Conservation (phyloP, 2,329 filamentous ascomycete genomes). For the Claviceps fusiformis region DNA sequence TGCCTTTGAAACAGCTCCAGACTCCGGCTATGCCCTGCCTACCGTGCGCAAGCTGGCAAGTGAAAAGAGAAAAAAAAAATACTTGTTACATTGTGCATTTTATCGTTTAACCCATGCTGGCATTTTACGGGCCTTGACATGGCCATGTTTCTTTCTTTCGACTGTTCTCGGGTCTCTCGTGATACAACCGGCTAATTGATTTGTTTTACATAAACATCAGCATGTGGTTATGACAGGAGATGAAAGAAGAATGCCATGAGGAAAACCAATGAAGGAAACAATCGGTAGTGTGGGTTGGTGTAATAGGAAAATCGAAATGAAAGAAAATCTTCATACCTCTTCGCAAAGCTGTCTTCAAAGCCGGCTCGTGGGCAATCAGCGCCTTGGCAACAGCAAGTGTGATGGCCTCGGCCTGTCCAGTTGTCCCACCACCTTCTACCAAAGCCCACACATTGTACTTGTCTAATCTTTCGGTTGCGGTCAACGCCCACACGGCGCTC, state of each 20-base stretch:
- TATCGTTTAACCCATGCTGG: slow-evolving; percentile 91
- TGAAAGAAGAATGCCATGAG: background rate
- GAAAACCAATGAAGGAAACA: background rate
- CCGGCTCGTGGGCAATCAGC: slow-evolving; percentile 80
- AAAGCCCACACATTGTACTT: slow-evolving; percentile 95
- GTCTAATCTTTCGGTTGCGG: slow-evolving; percentile 68
- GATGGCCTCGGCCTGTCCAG: slow-evolving; percentile 89
- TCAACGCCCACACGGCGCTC: slow-evolving; percentile 83
- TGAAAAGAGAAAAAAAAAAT: background rate
- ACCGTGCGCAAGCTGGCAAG: background rate
- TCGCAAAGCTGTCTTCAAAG: slow-evolving; percentile 72
- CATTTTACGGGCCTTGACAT: slow-evolving; percentile 94
- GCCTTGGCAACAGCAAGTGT: slow-evolving; percentile 83
- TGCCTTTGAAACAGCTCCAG: background rate
- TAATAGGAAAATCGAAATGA: background rate
- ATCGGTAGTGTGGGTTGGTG: background rate
- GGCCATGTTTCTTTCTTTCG: slow-evolving; percentile 96
- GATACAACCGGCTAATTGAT: slow-evolving; percentile 65
- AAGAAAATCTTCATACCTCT: slow-evolving; percentile 51
- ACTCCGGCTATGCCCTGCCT: background rate
- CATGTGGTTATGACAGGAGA: background rate
- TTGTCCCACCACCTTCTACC: slow-evolving; percentile 76
- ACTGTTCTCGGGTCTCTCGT: slow-evolving; percentile 84
- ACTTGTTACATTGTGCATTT: background rate
- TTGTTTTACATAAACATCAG: background rate